Conservation (phyloP, 1,284 basidiomycete species). For the Neonothopanus nambi region DNA sequence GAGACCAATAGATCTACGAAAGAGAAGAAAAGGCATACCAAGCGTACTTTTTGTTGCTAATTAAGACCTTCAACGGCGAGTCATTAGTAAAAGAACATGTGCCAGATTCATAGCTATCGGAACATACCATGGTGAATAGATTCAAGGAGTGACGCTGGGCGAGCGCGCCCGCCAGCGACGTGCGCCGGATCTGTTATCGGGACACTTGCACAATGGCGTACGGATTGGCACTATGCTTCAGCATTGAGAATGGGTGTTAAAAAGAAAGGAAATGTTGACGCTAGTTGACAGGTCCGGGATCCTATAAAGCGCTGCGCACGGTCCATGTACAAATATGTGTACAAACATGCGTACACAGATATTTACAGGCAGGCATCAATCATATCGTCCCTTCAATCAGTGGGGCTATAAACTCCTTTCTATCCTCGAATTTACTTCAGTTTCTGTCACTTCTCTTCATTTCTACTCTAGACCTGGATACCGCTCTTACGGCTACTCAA, state of each 20-base stretch:
- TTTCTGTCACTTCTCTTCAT: too few relatives aligned
- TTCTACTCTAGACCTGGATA: too few relatives aligned
- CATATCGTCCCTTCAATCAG: too few relatives aligned
- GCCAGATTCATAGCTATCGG: not conserved
- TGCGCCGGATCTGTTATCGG: conserved; percentile 47
- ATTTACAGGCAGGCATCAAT: too few relatives aligned
- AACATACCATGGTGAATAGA: conserved; percentile 39
- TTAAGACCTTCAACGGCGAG: conserved; percentile 56
- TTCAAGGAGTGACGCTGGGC: conserved; percentile 30
- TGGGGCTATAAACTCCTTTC: too few relatives aligned
- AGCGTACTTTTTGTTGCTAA: conserved; percentile 81
- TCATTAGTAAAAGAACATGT: not conserved
- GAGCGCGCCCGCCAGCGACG: conserved; percentile 47
- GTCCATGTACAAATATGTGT: conserved; percentile 22
- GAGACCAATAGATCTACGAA: not conserved
- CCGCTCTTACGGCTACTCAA: too few relatives aligned
- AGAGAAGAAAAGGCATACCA: conserved; percentile 48
- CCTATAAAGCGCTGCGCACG: conserved; percentile 34
- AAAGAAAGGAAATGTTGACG: conserved; percentile 40
- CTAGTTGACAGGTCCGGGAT: conserved; percentile 47
- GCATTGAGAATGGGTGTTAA: conserved; percentile 36
- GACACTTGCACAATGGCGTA: conserved; percentile 32
- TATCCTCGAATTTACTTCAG: too few relatives aligned
- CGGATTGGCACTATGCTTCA: conserved; percentile 38
- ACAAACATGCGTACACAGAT: not conserved